A percentile compares a stretch with the other conserved stretches of the same genome.
These are phyloP conservation scores for Sporisorium graminicola DNA, from an alignment of 1,284 basidiomycete genomes.

Conservation along the genomic window DNA sequence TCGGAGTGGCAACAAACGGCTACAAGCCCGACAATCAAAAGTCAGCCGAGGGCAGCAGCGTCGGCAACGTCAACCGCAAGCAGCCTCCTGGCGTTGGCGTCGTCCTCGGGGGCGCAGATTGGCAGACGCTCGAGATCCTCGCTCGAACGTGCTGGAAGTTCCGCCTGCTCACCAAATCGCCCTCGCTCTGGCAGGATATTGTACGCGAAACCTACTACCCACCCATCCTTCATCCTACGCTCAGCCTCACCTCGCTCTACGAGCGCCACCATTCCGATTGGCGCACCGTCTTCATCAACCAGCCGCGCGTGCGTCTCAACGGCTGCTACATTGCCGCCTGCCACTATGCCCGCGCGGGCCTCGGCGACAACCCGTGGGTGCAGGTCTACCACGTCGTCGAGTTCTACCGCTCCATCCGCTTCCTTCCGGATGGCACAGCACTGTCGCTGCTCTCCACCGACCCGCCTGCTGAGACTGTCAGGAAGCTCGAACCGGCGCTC, in stretches of 20 bases:
- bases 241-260: slow-evolving; percentile 34
- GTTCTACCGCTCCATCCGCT: slow-evolving; percentile 85
- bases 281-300: slow-evolving; percentile 63
- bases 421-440: slow-evolving; percentile 87
- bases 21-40: slow-evolving; percentile 18
- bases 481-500: slow-evolving; percentile 80
- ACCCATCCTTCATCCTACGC: slow-evolving; percentile 42
- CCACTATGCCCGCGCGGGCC: slow-evolving; percentile 63
- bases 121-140: slow-evolving; percentile 58
- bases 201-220: slow-evolving; percentile 60
- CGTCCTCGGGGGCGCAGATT: slow-evolving; percentile 62
- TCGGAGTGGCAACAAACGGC: slow-evolving; percentile 1
- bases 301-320: slow-evolving; percentile 65
- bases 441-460: slow-evolving; percentile 89
- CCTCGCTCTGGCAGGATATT: slow-evolving; percentile 60
- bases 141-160: slow-evolving; percentile 64
- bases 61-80: slow-evolving; percentile 20
- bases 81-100: slow-evolving; percentile 52
- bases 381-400: slow-evolving; percentile 66
- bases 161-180: slow-evolving; percentile 57
- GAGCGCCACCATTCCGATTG: slow-evolving; percentile 53
- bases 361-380: slow-evolving; percentile 65
- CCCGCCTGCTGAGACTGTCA: slow-evolving; percentile 81
- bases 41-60: slow-evolving; percentile 5
- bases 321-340: slow-evolving; percentile 67